phyloP scores from a whole-genome alignment of 768 basidiomycete species.

The Tephrocybe sp. region DNA sequence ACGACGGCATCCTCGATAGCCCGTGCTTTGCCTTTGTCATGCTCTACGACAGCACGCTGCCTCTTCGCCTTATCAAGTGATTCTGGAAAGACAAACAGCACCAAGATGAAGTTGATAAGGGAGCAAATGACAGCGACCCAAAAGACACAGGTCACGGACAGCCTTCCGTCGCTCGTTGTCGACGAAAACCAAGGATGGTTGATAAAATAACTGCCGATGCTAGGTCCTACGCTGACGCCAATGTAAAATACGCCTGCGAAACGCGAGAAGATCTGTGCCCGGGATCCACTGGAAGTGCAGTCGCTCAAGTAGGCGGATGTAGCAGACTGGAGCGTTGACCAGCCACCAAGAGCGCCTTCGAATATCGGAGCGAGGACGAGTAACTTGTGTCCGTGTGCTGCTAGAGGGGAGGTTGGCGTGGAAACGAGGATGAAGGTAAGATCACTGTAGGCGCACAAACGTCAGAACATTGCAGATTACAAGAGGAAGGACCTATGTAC shows the following conservation, averaged over 20 bases:
- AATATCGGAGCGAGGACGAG: slow-evolving; percentile 78
- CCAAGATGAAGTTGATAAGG: slow-evolving; percentile 57
- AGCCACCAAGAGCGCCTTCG: slow-evolving; percentile 85
- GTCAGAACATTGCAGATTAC: background rate
- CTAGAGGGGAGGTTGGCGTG: slow-evolving; percentile 59
- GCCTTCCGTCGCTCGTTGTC: slow-evolving; percentile 12
- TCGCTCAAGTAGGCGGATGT: slow-evolving; percentile 84
- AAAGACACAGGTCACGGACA: slow-evolving; percentile 46
- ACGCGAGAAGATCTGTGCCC: slow-evolving; percentile 70
- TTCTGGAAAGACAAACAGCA: slow-evolving; percentile 71
- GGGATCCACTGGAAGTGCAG: slow-evolving; percentile 82
- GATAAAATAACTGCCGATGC: slow-evolving; percentile 62
- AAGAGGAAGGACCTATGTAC: slow-evolving; percentile 23
- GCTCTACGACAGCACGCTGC: slow-evolving; percentile 29
- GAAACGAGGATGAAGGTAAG: slow-evolving; percentile 83
- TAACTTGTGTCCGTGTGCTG: slow-evolving; percentile 70
- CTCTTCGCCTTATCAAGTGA: slow-evolving; percentile 47
- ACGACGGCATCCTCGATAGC: slow-evolving; percentile 16
- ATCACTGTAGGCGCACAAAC: slow-evolving; percentile 50
- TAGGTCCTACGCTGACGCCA: slow-evolving; percentile 78
- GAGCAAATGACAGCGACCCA: slow-evolving; percentile 45
- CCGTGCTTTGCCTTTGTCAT: slow-evolving; percentile 19
- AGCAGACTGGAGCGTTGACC: slow-evolving; percentile 73
- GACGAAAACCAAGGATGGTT: slow-evolving; percentile 31
- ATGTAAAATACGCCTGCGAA: slow-evolving; percentile 77